Evolutionary conservation across 2,329 filamentous ascomycete species (phyloP).

Genomic region (Chrysosporium keratinophilum): DNA sequence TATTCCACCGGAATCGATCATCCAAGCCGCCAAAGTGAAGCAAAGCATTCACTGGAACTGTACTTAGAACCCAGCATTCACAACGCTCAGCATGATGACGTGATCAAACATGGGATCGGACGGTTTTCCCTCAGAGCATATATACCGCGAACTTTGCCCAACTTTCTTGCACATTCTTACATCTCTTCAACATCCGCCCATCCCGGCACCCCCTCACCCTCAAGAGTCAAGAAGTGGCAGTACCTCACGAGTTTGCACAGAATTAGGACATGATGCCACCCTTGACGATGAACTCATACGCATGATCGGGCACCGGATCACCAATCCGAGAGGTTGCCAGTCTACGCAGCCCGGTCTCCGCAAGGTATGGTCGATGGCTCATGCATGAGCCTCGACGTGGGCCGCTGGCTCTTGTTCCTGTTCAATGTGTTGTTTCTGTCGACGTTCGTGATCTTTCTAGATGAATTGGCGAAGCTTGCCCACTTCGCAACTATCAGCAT

Average conservation of each 20-base stretch:
- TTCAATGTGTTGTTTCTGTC: background rate
- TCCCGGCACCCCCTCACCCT: too few relatives aligned
- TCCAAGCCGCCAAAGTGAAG: too few relatives aligned
- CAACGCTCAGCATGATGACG: too few relatives aligned
- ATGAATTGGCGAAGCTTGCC: constrained; percentile 10
- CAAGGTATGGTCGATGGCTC: constrained; percentile 12
- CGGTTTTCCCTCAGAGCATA: too few relatives aligned
- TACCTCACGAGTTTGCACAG: background rate
- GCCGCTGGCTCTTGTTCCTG: background rate
- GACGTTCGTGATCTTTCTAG: constrained; percentile 4
- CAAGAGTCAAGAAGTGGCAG: too few relatives aligned
- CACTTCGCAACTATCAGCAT: constrained; percentile 12
- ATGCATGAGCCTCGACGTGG: constrained; percentile 9
- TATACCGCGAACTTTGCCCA: background rate
- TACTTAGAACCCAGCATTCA: too few relatives aligned
- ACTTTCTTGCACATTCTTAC: too few relatives aligned
- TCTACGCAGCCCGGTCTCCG: constrained; percentile 4
- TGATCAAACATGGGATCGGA: too few relatives aligned
- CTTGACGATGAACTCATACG: constrained; percentile 2
- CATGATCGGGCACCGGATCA: constrained; percentile 9
- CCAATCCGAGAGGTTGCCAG: constrained; percentile 15
- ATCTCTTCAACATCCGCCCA: too few relatives aligned
- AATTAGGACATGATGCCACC: constrained; percentile 10
- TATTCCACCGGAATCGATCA: too few relatives aligned
- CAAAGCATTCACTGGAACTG: too few relatives aligned